These are phyloP conservation scores for Paratrimastix pyriformis DNA, from an alignment of 78 protist genomes.

Conservation along the genomic window DNA sequence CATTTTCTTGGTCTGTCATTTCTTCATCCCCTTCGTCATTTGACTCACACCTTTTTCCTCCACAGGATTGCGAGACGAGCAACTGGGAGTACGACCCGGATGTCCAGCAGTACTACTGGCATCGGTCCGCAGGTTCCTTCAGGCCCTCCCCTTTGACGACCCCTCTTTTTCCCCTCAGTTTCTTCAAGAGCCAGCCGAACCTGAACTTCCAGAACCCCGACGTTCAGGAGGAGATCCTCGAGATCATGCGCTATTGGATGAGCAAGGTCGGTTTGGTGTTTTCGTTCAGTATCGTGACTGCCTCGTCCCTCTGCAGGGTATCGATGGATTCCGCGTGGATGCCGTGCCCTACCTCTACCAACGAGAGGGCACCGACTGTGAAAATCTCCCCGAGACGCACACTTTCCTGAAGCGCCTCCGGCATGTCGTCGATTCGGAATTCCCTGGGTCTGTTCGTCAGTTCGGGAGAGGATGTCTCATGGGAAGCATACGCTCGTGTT, in stretches of 20 bases:
- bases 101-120: constrained; percentile 62
- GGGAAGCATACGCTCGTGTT: too few relatives aligned
- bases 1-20: constrained; percentile 46
- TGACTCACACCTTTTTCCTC: too few relatives aligned
- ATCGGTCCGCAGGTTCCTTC: too few relatives aligned
- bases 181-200: constrained; percentile 63
- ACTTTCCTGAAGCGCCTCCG: constrained; percentile 46
- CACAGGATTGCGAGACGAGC: constrained; percentile 53
- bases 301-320: too few relatives aligned
- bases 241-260: constrained; percentile 56
- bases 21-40: too few relatives aligned
- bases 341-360: constrained; percentile 59
- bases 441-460: constrained; percentile 32
- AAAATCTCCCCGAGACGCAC: constrained; percentile 71
- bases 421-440: constrained; percentile 38
- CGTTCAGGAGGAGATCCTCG: constrained; percentile 45
- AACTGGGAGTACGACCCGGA: constrained; percentile 61
- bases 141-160: too few relatives aligned
- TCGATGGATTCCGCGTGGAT: constrained; percentile 71
- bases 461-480: too few relatives aligned
- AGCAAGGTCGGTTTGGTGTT: too few relatives aligned
- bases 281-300: too few relatives aligned
- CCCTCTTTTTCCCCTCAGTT: too few relatives aligned
- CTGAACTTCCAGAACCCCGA: constrained; percentile 32
- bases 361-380: constrained; percentile 51